A percentile compares a stretch with the other conserved stretches of the same genome.
Evolutionary conservation across 2,329 filamentous ascomycete genomes (phyloP).

Genomic region (Geosmithia morbida): DNA sequence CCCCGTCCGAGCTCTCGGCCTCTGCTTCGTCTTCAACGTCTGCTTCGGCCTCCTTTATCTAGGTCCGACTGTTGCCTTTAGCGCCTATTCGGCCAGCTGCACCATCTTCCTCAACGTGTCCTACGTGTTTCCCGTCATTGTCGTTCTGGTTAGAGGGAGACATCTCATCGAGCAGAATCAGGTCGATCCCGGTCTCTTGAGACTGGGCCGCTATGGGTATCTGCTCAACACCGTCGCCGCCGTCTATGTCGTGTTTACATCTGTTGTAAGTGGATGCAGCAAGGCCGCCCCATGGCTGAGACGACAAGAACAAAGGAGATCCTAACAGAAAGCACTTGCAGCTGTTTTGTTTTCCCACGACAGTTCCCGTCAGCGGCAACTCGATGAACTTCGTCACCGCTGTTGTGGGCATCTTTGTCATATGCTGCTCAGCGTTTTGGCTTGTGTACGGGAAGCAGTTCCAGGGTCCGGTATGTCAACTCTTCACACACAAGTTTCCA

Average conservation of each 20-base stretch:
- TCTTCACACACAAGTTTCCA: too few relatives aligned
- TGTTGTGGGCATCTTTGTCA: slow-evolving; percentile 3
- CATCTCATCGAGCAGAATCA: slow-evolving; percentile 12
- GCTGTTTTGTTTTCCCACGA: slow-evolving; percentile 3
- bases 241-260: slow-evolving; percentile 22
- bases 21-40: slow-evolving; percentile 26
- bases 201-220: slow-evolving; percentile 14
- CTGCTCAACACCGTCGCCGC: slow-evolving; percentile 16
- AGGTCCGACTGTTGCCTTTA: slow-evolving; percentile 29
- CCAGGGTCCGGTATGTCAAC: slow-evolving; percentile 1
- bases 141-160: slow-evolving; percentile 20
- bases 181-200: slow-evolving; percentile 11
- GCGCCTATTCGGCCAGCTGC: slow-evolving; percentile 27
- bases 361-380: slow-evolving; percentile 1
- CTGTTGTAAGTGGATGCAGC: slow-evolving; percentile 12
- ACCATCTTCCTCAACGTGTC: slow-evolving; percentile 31
- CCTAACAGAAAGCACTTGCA: background rate
- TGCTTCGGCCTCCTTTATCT: slow-evolving; percentile 30
- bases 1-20: slow-evolving; percentile 23
- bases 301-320: background rate
- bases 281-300: too few relatives aligned
- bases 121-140: slow-evolving; percentile 25
- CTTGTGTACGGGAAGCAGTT: background rate
- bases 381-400: slow-evolving; percentile 3
- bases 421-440: slow-evolving; percentile 2